Base-by-base conservation (phyloP, 2,329 filamentous ascomycete species). In the Zymoseptoria passerinii region DNA sequence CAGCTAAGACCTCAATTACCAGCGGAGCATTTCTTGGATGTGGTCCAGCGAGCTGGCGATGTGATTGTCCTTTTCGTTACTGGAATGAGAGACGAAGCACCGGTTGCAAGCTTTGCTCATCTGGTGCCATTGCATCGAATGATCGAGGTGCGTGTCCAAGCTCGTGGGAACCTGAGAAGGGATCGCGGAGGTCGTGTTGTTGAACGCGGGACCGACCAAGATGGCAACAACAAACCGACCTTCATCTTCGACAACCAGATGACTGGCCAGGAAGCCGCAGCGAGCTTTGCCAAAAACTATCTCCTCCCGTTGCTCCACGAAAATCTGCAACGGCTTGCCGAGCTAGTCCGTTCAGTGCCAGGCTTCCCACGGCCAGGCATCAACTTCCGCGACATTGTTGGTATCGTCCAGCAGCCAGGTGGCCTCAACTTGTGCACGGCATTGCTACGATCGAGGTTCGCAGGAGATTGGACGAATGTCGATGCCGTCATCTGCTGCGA, bases 41-140 rank as follows among this genome's bases (percentile, higher is more conserved):
- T 79, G 1, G 78, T 85, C 2, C 18, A 71, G 35, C 57, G 61
- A 10, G 73, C 75, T 5, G 61, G 9, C 53, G 75, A 76, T 67
- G 72, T 76, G 1, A 79, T 85, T 57, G 81, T 85, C 52, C 70
- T 87, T 50, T 58, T 87, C 0, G 80, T 88, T 62, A 86, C 83
- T 0, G 83, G 83, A 0, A 81, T 86, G 80, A 80, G 82, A 74
- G 84, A 87, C 53, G 72, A 81, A 52, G 78, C 82, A 4, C 84
- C 83, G 0, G 75, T 85, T 9, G 72, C 80, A 60, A 49, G 61
- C 10, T 78, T 83, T 0, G 80, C 80, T n/a, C 78, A 81, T 72
- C 66, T 85, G 23, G 78, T 84, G 9, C 76, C 82, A 53, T 68
- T 75, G 1, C 79, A 73, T 59, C 80, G 73, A 61, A 58, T 87